Conservation (phyloP, 495 filamentous ascomycete species). For the Penicillium cinerascens region DNA sequence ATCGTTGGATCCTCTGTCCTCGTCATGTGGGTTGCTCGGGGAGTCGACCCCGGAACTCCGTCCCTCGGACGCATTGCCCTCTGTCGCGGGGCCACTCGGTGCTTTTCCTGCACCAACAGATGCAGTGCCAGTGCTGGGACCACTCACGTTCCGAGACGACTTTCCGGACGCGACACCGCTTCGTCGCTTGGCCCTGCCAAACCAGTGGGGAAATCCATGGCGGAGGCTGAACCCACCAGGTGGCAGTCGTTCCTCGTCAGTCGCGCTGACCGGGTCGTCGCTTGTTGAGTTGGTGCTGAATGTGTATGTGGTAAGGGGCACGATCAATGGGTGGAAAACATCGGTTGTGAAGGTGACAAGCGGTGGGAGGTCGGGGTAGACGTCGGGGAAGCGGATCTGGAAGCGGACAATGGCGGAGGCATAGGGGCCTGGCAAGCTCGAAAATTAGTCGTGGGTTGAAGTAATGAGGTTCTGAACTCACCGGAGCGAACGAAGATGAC, state of each 20-base stretch:
- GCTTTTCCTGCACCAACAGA: background rate
- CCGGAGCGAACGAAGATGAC: slow-evolving; percentile 87
- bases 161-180: slow-evolving; percentile 27
- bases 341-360: slow-evolving; percentile 84
- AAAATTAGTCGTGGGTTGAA: background rate
- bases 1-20: slow-evolving; percentile 4
- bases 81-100: background rate
- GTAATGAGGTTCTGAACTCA: slow-evolving; percentile 26
- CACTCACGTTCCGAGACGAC: slow-evolving; percentile 39
- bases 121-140: slow-evolving; percentile 9
- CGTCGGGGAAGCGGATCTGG: slow-evolving; percentile 78
- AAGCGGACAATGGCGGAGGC: slow-evolving; percentile 84
- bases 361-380: slow-evolving; percentile 76
- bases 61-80: background rate
- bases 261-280: slow-evolving; percentile 70
- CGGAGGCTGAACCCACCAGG: slow-evolving; percentile 84
- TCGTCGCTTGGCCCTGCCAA: slow-evolving; percentile 46
- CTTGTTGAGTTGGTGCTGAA: slow-evolving; percentile 72
- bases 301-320: slow-evolving; percentile 84
- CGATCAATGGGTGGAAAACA: slow-evolving; percentile 90
- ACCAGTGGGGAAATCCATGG: slow-evolving; percentile 90
- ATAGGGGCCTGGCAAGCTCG: slow-evolving; percentile 74
- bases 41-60: background rate
- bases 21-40: background rate
- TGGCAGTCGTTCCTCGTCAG: slow-evolving; percentile 74